phyloP scores from a whole-genome alignment of 345 rosid species.

The Hibiscus tridactylites region DNA sequence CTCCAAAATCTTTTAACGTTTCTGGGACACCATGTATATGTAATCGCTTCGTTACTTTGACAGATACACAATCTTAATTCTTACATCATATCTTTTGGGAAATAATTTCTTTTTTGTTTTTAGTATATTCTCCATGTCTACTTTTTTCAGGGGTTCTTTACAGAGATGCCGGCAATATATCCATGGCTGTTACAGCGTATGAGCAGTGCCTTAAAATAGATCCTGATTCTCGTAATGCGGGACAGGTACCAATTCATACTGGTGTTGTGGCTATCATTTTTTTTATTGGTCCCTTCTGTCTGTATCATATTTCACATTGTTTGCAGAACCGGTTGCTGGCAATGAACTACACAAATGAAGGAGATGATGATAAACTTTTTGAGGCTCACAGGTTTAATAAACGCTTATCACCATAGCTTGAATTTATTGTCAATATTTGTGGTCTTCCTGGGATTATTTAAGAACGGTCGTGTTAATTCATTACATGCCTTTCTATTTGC shows the following conservation, averaged over 20 bases:
- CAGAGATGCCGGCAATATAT: constrained; percentile 94
- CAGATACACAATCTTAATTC: not conserved
- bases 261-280: not conserved
- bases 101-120: not conserved
- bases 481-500: not conserved
- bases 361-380: constrained; percentile 81
- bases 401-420: not conserved
- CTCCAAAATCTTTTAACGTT: not conserved
- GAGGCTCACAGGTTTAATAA: constrained; percentile 89
- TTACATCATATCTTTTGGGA: not conserved
- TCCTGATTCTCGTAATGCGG: constrained; percentile 99
- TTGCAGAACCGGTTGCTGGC: constrained; percentile 96
- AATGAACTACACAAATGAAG: constrained; percentile 94
- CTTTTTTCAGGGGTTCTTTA: constrained; percentile 48
- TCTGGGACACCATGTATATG: not conserved
- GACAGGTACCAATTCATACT: constrained; percentile 55
- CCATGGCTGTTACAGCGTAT: constrained; percentile 78
- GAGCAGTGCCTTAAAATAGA: constrained; percentile 98
- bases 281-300: not conserved
- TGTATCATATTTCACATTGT: constrained; percentile 12
- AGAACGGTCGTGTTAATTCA: not conserved
- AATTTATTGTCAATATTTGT: not conserved
- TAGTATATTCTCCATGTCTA: not conserved
- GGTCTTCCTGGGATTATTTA: not conserved
- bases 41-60: not conserved